These are phyloP conservation scores for Emergomyces pasteurianus DNA, from an alignment of 2,329 filamentous ascomycete species.

Conservation along the genomic window DNA sequence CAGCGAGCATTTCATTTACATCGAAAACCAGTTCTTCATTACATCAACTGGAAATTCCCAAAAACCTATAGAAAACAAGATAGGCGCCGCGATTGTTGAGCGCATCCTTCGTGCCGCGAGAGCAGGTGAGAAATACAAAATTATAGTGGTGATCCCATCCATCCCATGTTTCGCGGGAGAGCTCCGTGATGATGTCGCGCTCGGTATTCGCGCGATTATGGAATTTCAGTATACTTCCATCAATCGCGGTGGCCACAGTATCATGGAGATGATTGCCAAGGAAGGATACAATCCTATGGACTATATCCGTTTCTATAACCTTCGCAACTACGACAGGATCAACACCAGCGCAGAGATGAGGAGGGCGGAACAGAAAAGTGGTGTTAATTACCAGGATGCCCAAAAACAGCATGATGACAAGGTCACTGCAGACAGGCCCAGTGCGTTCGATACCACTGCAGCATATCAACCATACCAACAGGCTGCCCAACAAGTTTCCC, in stretches of 20 bases:
- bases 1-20: conserved; percentile 78
- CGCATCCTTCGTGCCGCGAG: conserved; percentile 70
- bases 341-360: conserved; percentile 66
- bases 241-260: conserved; percentile 79
- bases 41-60: conserved; percentile 87
- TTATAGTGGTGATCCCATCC: conserved; percentile 82
- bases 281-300: conserved; percentile 66
- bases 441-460: conserved; percentile 28
- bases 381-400: conserved; percentile 35
- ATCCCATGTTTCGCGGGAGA: conserved; percentile 93
- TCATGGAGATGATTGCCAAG: conserved; percentile 64
- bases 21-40: conserved; percentile 98
- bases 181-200: conserved; percentile 67
- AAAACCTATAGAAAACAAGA: conserved; percentile 60
- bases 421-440: conserved; percentile 27
- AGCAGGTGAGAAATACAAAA: conserved; percentile 74
- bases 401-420: conserved; percentile 33
- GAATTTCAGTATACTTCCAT: conserved; percentile 98
- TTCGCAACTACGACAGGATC: conserved; percentile 83
- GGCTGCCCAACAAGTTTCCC: conserved; percentile 45
- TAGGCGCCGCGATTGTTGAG: conserved; percentile 83
- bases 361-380: conserved; percentile 33
- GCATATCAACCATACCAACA: conserved; percentile 61
- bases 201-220: conserved; percentile 88
- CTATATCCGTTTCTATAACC: conserved; percentile 87